Conservation (phyloP, 306 rosid genomes). For the Glycyrrhiza uralensis region DNA sequence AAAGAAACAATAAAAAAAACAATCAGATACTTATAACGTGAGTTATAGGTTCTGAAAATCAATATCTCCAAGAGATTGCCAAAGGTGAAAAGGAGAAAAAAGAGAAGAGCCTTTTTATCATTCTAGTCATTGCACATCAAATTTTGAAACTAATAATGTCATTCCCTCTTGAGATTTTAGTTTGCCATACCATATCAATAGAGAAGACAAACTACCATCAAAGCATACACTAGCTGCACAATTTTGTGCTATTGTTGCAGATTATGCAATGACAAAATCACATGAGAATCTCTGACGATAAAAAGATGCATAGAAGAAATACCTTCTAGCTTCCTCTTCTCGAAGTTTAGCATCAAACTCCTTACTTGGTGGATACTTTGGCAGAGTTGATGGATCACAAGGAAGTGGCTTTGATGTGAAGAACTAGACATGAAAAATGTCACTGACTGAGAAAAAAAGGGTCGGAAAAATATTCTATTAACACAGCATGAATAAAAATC, state of each 20-base stretch:
- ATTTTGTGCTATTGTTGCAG: neutral
- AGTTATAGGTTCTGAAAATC: neutral
- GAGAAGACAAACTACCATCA: neutral
- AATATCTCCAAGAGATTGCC: neutral
- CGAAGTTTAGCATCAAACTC: conserved; percentile 74
- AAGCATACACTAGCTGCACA: neutral
- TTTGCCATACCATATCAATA: neutral
- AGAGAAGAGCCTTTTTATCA: neutral
- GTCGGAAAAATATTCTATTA: neutral
- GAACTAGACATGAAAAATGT: conserved; percentile 47
- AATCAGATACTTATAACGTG: neutral
- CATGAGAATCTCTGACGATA: neutral
- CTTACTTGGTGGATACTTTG: conserved; percentile 81
- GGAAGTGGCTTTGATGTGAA: conserved; percentile 73
- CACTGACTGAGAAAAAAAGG: conserved; percentile 10
- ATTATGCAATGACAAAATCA: conserved; percentile 1
- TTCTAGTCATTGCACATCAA: conserved; percentile 5
- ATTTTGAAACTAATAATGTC: conserved; percentile 7
- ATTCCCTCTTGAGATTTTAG: neutral
- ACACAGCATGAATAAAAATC: neutral
- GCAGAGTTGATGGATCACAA: conserved; percentile 67
- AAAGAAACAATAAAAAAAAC: neutral
- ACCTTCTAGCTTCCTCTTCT: conserved; percentile 81
- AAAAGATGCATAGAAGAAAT: conserved; percentile 16
- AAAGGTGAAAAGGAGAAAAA: neutral